Percentiles rank a stretch among this genome's conserved stretches.
These are phyloP conservation scores for Turnera subulata DNA, from an alignment of 345 rosid species.

Conservation along the genomic window DNA sequence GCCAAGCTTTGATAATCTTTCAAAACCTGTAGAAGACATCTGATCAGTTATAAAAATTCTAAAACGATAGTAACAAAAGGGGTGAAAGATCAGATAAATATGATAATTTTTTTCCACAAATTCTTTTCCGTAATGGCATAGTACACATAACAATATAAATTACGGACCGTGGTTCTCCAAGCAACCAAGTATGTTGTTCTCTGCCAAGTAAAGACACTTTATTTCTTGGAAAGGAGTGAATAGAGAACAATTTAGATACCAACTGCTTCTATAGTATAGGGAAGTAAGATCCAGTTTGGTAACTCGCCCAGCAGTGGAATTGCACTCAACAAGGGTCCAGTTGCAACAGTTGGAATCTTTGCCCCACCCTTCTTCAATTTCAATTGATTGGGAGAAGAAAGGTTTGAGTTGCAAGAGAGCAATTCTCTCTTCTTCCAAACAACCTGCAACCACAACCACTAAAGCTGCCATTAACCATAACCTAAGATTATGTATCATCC, in stretches of 20 bases:
- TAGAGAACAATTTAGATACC: background rate
- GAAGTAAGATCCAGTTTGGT: fast-evolving
- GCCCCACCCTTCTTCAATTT: background rate
- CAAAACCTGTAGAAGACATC: background rate
- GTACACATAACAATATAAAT: no score
- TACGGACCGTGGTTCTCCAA: background rate
- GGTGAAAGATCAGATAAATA: no score
- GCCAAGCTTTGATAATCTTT: background rate
- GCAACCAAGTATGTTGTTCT: background rate
- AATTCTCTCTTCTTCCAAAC: background rate
- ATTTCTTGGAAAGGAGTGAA: background rate
- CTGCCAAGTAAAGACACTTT: background rate
- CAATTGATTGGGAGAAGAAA: background rate
- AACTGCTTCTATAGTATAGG: background rate
- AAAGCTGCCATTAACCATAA: background rate
- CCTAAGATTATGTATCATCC: background rate
- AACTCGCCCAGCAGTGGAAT: background rate
- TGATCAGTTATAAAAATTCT: no score
- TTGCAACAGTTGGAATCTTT: background rate
- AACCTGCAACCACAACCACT: background rate
- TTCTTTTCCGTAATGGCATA: no score
- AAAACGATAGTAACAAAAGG: no score
- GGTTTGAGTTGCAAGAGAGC: background rate
- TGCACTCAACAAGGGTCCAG: background rate
- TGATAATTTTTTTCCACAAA: no score